phyloP scores from a whole-genome alignment of 768 basidiomycete species.

The Clitopilus hobsonii region DNA sequence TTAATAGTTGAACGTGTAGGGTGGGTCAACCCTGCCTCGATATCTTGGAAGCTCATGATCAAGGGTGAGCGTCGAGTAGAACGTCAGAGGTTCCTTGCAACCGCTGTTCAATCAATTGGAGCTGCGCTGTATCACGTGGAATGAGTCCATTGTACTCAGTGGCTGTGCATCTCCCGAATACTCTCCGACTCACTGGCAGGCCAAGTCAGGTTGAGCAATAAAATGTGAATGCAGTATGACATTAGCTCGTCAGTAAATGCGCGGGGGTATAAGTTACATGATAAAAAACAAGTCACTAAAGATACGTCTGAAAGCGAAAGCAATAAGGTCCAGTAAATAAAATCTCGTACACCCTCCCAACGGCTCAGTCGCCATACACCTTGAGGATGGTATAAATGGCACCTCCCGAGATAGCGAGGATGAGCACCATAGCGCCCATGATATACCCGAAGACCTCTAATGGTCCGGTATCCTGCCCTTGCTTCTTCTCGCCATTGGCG shows the following conservation, averaged over 20 bases:
- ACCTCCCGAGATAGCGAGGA: slow-evolving; percentile 8
- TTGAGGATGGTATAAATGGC: slow-evolving; percentile 11
- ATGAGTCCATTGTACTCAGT: background rate
- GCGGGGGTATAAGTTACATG: slow-evolving; percentile 1
- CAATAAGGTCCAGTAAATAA: background rate
- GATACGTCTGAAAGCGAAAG: background rate
- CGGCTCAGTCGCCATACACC: slow-evolving; percentile 5
- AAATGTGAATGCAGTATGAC: background rate
- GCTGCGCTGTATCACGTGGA: background rate
- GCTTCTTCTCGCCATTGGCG: background rate
- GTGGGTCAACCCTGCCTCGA: slow-evolving; percentile 42
- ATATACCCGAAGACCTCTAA: slow-evolving; percentile 26
- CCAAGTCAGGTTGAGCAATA: background rate
- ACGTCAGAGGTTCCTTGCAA: background rate
- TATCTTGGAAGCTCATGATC: slow-evolving; percentile 52
- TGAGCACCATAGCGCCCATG: slow-evolving; percentile 8
- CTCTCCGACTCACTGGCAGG: background rate
- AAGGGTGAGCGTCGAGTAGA: background rate
- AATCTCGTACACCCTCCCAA: background rate
- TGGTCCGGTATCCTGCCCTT: slow-evolving; percentile 8
- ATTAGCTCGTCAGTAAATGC: background rate
- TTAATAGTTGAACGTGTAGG: slow-evolving; percentile 28
- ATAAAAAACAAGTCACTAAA: background rate
- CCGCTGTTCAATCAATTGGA: background rate
- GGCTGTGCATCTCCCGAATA: background rate